phyloP scores from a whole-genome alignment of 805 yeast genomes.

The Spathaspora gorwiae region DNA sequence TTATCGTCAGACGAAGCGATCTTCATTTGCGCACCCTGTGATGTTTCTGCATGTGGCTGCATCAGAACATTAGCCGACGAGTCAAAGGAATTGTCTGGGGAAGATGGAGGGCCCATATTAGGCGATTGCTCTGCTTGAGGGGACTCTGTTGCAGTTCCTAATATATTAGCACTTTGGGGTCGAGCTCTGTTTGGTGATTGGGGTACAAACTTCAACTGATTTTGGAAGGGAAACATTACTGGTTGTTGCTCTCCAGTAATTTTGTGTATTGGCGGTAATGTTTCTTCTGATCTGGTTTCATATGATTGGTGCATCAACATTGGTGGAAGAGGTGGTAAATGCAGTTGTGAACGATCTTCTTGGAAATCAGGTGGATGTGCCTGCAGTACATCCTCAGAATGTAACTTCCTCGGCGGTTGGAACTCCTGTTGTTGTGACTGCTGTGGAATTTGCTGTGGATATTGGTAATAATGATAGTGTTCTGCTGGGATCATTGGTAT shows the following conservation, averaged over 20 bases:
- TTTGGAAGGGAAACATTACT: conserved; percentile 4
- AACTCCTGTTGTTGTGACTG: not conserved
- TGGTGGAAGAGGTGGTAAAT: conserved; percentile 2
- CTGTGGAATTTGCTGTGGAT: not conserved
- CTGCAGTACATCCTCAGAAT: too few relatives aligned
- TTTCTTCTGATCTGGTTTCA: not conserved
- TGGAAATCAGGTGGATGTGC: not conserved
- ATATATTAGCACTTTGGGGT: not conserved
- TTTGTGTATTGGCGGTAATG: not conserved
- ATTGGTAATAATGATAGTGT: not conserved
- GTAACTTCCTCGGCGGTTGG: not conserved
- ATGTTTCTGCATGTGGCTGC: not conserved
- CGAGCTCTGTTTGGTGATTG: not conserved
- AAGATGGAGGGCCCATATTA: not conserved
- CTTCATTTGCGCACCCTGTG: not conserved
- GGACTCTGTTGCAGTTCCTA: not conserved
- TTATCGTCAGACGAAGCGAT: conserved; percentile 4
- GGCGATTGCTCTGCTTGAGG: not conserved
- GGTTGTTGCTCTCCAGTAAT: not conserved
- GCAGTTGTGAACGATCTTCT: not conserved
- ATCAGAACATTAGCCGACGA: not conserved
- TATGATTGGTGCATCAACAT: not conserved
- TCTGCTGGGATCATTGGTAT: not conserved
- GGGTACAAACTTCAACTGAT: conserved; percentile 3
- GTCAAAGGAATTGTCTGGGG: not conserved